These are phyloP conservation scores for Tilletiopsis washingtonensis DNA, from an alignment of 1,284 basidiomycete species.

Conservation along the genomic window DNA sequence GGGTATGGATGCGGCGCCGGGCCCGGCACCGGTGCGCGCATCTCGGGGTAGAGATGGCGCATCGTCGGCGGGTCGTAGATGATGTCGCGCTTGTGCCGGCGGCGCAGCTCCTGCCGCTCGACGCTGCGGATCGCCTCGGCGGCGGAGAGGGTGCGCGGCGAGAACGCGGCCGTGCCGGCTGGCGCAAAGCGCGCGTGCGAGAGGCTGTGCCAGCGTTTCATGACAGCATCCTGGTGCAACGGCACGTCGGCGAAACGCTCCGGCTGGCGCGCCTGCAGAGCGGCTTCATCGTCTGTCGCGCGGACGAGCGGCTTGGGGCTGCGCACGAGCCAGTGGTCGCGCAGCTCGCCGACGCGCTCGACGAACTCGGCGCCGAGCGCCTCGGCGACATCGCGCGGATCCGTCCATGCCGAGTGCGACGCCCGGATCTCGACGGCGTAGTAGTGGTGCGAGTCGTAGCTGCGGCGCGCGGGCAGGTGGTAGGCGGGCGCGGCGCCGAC, in stretches of 20 bases:
- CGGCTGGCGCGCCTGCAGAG: not conserved
- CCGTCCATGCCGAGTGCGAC: conserved; percentile 49
- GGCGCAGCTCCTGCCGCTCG: conserved; percentile 38
- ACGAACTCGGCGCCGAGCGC: conserved; percentile 74
- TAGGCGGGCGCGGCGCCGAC: not conserved
- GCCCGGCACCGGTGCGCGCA: conserved; percentile 23
- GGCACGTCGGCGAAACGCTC: too few species aligned
- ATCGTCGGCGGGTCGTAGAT: conserved; percentile 40
- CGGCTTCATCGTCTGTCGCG: not conserved
- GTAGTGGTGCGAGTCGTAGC: conserved; percentile 76
- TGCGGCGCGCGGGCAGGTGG: conserved; percentile 31
- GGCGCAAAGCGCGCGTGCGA: conserved; percentile 10
- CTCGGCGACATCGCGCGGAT: conserved; percentile 50
- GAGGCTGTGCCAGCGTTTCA: conserved; percentile 52
- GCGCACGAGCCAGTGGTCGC: conserved; percentile 77
- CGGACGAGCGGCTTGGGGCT: conserved; percentile 39
- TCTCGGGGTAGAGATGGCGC: conserved; percentile 33
- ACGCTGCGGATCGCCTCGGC: conserved; percentile 31
- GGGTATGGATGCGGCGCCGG: conserved; percentile 21
- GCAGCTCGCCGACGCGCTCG: conserved; percentile 76
- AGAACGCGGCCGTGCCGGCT: conserved; percentile 11
- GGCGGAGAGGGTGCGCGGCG: conserved; percentile 16
- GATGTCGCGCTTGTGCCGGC: conserved; percentile 40
- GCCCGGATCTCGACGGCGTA: conserved; percentile 68
- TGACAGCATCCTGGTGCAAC: conserved; percentile 42